A percentile compares a stretch with the other conserved stretches of the same genome.
Conservation (phyloP, 331 rosid genomes). For the Dryas integrifolia region DNA sequence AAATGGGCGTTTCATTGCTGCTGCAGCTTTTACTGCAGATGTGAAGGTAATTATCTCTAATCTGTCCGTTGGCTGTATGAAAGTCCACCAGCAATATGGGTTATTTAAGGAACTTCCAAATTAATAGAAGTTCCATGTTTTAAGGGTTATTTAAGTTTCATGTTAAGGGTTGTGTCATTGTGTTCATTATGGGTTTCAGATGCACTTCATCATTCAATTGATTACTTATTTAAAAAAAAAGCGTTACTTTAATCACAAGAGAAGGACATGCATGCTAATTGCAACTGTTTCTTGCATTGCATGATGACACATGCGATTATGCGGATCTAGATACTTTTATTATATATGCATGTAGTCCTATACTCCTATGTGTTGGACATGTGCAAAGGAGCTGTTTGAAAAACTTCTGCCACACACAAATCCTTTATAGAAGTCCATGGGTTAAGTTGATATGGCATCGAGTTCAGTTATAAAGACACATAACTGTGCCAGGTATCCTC, state of each 20-base stretch:
- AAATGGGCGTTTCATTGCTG: constrained; percentile 97
- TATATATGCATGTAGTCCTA: background rate
- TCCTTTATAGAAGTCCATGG: background rate
- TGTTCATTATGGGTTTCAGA: background rate
- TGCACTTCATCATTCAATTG: background rate
- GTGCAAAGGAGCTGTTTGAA: background rate
- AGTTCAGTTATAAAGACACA: background rate
- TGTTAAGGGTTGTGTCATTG: background rate
- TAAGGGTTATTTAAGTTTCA: background rate
- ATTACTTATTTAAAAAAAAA: background rate
- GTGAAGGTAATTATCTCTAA: constrained; percentile 60
- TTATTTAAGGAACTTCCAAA: background rate
- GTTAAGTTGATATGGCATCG: background rate
- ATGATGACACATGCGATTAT: background rate
- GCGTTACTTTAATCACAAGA: background rate
- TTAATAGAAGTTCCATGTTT: background rate
- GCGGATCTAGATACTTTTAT: background rate
- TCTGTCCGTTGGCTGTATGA: background rate
- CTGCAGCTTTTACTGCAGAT: constrained; percentile 99
- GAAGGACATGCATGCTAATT: background rate
- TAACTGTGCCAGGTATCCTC: background rate
- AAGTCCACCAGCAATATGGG: background rate
- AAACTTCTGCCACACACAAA: background rate
- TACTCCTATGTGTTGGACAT: background rate
- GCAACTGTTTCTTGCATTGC: background rate